Evolutionary conservation across 805 yeast species (phyloP).

Genomic region (Maudiozyma saulgeensis): DNA sequence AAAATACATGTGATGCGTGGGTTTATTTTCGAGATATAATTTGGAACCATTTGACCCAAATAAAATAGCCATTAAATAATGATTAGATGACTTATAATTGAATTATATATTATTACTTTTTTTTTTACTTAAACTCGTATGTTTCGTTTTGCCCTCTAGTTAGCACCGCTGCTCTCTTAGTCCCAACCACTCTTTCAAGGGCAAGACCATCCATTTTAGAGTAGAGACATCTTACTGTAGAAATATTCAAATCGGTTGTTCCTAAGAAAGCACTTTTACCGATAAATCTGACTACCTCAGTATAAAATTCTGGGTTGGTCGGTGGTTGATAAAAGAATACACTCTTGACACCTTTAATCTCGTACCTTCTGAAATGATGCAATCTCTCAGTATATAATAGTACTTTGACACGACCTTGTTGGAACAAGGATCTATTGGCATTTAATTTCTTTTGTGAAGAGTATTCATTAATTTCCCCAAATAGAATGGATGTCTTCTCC

Average conservation of each 20-base stretch:
- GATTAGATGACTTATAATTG: neutral
- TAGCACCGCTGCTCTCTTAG: slow-evolving; percentile 56
- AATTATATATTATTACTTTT: neutral
- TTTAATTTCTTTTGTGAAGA: slow-evolving; percentile 62
- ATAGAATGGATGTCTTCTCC: slow-evolving; percentile 50
- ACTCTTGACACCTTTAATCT: slow-evolving; percentile 74
- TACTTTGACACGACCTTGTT: slow-evolving; percentile 50
- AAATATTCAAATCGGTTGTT: slow-evolving; percentile 45
- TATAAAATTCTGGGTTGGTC: slow-evolving; percentile 72
- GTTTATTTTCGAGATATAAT: too few species aligned
- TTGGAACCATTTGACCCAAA: too few species aligned
- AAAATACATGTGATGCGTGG: too few species aligned
- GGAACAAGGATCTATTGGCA: slow-evolving; percentile 61
- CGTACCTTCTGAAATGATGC: slow-evolving; percentile 84
- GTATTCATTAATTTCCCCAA: slow-evolving; percentile 77
- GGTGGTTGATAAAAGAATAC: slow-evolving; percentile 80
- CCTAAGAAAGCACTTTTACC: slow-evolving; percentile 46
- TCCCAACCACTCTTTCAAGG: slow-evolving; percentile 79
- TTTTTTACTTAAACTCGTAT: slow-evolving; percentile 52
- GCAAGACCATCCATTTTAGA: slow-evolving; percentile 73
- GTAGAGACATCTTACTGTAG: slow-evolving; percentile 52
- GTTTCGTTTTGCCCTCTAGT: slow-evolving; percentile 63
- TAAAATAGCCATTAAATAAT: too few species aligned
- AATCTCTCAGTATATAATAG: slow-evolving; percentile 88
- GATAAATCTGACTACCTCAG: slow-evolving; percentile 61